Percentiles rank a stretch among this genome's conserved stretches.
Evolutionary conservation across 306 rosid genomes (phyloP).

Genomic region (Vigna trinervia): DNA sequence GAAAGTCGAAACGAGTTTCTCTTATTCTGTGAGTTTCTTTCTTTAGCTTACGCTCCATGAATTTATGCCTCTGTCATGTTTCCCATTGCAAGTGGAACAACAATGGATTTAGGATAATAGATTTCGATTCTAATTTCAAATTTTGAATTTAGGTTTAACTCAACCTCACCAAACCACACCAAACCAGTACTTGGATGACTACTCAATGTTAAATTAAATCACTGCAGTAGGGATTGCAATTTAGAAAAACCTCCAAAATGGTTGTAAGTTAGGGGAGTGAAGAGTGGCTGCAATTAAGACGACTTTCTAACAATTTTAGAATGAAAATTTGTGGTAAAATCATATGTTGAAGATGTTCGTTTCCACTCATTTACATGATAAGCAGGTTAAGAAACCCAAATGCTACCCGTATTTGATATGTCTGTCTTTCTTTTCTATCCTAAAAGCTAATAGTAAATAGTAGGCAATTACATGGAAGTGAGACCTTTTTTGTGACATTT

Average conservation of each 20-base stretch:
- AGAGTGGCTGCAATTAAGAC: too few relatives aligned
- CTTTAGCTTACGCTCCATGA: background rate
- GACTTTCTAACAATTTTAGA: background rate
- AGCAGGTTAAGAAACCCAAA: background rate
- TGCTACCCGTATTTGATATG: background rate
- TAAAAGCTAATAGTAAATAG: background rate
- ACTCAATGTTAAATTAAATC: too few relatives aligned
- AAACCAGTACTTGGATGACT: too few relatives aligned
- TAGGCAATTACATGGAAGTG: background rate
- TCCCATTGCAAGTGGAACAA: too few relatives aligned
- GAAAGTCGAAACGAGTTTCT: constrained; percentile 37
- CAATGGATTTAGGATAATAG: too few relatives aligned
- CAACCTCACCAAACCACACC: too few relatives aligned
- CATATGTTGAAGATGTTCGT: background rate
- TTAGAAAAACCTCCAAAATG: too few relatives aligned
- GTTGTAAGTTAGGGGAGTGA: too few relatives aligned
- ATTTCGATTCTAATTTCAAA: too few relatives aligned
- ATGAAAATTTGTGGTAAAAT: background rate
- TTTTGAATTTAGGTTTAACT: too few relatives aligned
- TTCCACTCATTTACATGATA: constrained; percentile 30
- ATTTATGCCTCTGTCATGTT: background rate
- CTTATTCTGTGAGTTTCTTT: constrained; percentile 58
- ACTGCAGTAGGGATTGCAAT: too few relatives aligned
- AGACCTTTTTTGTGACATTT: background rate
- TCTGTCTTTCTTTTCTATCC: background rate